Evolutionary conservation across 129 eudicot species (phyloP).

Genomic region (Artemisia annua): DNA sequence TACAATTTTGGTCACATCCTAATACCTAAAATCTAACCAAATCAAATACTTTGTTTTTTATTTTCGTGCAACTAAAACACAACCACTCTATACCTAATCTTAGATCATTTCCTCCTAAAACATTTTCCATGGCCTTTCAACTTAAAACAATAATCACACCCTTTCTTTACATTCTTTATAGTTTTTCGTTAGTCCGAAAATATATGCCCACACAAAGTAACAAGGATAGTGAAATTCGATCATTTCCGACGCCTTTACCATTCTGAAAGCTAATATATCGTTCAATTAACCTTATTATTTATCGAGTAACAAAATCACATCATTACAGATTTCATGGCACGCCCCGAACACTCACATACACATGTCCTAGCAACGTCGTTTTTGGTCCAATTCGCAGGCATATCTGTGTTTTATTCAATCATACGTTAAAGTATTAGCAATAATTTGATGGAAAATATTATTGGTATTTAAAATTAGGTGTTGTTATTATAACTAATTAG

Average conservation of each 20-base stretch:
- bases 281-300: not conserved
- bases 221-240: not conserved
- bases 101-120: not conserved
- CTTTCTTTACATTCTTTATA: not conserved
- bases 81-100: conserved; percentile 31
- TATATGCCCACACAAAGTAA: not conserved
- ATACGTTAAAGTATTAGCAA: not conserved
- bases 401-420: not conserved
- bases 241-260: not conserved
- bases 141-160: conserved; percentile 11
- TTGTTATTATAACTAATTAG: conserved; percentile 1
- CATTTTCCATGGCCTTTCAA: conserved; percentile 8
- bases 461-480: not conserved
- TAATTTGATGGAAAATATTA: not conserved
- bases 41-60: too few relatives aligned
- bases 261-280: not conserved
- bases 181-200: not conserved
- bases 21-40: too few relatives aligned
- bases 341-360: not conserved
- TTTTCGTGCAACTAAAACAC: conserved; percentile 4
- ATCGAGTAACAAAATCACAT: not conserved
- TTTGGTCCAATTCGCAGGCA: not conserved
- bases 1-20: too few relatives aligned
- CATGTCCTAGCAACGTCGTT: not conserved
- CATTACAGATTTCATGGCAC: not conserved